Evolutionary conservation across 2,329 filamentous ascomycete genomes (phyloP), one percentile per base, ranked within the genome.

Genomic region (Colletotrichum incanum): DNA sequence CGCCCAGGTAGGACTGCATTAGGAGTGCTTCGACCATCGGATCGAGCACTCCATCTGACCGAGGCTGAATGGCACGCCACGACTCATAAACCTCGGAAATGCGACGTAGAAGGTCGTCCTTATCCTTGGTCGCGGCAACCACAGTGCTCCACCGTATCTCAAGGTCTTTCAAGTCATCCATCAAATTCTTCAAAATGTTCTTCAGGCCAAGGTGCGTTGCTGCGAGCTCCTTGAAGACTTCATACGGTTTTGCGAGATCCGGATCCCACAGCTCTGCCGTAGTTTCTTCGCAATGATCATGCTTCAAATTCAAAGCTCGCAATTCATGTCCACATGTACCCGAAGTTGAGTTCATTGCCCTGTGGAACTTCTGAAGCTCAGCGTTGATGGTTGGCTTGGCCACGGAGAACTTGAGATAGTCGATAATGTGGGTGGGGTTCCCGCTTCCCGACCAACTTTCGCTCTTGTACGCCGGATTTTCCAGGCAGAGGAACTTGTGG

Each of bases 371-470:
- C 1, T 71, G 73, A 2, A 87, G 75, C 31, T 84, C 83, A 0
- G 68, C 54, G 0, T 82, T 77, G 12, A 90, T 82, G 0, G 79
- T 78, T 0, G 81, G 79, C 16, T 85, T 79, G 0, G 89, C 86
- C 2, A 91, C 82, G 0, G 79, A 73, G 23, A 90, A 92, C 73
- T 88, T 91, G 9, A 94, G 81, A 47, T 86, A 84, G 76, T 94
- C 92, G 6, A 93, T 84, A 4, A 93, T 88, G 67, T 93, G 89
- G 0, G 1, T 75, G 78, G 0, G 79, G 75, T 23, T 79, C 68
- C 12, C 20, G 3, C 67, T 16, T 1, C 75, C 65, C 0, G 72
- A 73, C 75, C 81, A 83, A 7, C 71, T 73, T 0, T 83, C 79
- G 4, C 78, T 79, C 66, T 85, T 84, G 75, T 90, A 90, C 0